Evolutionary conservation across 805 yeast species (phyloP).

Genomic region (Komagataella phaffii): DNA sequence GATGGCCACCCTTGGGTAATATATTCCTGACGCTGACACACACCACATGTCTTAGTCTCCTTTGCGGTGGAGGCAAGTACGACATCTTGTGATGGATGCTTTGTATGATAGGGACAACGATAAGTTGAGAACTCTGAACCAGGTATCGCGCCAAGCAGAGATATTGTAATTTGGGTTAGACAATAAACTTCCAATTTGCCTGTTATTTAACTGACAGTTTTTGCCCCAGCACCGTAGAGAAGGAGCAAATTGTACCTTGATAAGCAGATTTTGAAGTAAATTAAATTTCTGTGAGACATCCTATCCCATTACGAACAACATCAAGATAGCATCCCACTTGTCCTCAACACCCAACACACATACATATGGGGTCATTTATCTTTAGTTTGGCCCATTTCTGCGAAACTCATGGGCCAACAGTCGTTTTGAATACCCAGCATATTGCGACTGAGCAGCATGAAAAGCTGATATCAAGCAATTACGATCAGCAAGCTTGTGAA

Average conservation of each 20-base stretch:
- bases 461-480: conserved; percentile 21
- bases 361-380: conserved; percentile 23
- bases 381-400: conserved; percentile 62
- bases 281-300: background rate
- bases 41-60: background rate
- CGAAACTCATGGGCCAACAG: conserved; percentile 65
- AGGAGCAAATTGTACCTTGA: background rate
- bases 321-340: background rate
- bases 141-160: background rate
- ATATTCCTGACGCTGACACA: background rate
- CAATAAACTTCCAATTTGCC: background rate
- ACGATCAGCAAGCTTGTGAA: conserved; percentile 29
- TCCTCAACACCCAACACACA: background rate
- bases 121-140: background rate
- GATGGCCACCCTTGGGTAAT: conserved; percentile 6
- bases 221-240: background rate
- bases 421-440: conserved; percentile 48
- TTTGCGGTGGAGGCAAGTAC: background rate
- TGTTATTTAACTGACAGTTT: background rate
- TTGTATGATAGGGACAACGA: background rate
- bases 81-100: background rate
- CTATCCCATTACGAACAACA: background rate
- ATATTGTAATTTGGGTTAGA: no score
- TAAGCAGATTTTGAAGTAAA: background rate
- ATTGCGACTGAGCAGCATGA: conserved; percentile 10